Evolutionary conservation across 2,329 filamentous ascomycete species (phyloP), one percentile per base, ranked within the genome.

Genomic region (Fusarium lateritium): DNA sequence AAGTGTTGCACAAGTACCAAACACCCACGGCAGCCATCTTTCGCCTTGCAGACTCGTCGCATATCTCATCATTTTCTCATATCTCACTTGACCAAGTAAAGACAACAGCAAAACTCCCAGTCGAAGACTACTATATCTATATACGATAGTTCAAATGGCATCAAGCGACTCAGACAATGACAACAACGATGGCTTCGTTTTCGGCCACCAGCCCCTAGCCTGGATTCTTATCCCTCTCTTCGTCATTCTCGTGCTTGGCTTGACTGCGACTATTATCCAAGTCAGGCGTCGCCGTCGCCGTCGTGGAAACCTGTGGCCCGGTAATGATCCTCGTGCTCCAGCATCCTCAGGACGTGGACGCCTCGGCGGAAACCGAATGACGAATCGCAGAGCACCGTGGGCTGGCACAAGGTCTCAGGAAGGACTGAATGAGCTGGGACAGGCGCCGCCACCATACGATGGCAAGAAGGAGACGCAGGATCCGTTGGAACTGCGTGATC

Each of bases 381-480:
- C 58, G n/a, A 42, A 56, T 42, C 62, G 66, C 26, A 77, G 59
- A 73, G 70, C 71, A 50, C 52, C 81, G n/a, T 73, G 70, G 71
- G 34, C 53, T 39, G 67, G 64, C 5, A 56, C 70, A 8, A 68
- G 66, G 39, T 71, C 75, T 4, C 56, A 84, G 45, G 89, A 91
- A 67, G 89, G 89, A 0, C 76, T 91, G 57, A 85, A 91, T 73
- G 89, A 91, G 78, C 77, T 84, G 43, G 89, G 89, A 28, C 88
- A 91, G 75, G 87, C 89, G 11, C 89, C 89, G 50, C 89, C 89
- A 47, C 88, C 89, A 1, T 92, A 92, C 75, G 81, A 79, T 40
- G 72, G 73, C 8, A 79, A 78, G 70, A 76, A 77, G 66, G 65
- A 74, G 28, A 57, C 44, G 24, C 62, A 68, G 22, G 56, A 65